These are phyloP conservation scores for Akebia trifoliata DNA, from an alignment of 164 flowering plant species.

Conservation along the genomic window DNA sequence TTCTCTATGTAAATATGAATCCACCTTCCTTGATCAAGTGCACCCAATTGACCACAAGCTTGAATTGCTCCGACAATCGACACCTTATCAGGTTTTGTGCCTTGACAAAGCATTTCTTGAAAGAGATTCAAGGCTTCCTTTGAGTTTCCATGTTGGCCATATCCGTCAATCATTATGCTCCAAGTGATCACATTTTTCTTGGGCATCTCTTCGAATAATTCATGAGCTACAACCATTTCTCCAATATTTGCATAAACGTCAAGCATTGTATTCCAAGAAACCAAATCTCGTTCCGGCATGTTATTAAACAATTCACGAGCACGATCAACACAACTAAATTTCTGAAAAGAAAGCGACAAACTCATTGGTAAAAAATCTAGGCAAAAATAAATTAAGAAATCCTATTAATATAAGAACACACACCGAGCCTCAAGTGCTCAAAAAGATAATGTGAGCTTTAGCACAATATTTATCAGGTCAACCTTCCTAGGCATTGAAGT, in stretches of 20 bases:
- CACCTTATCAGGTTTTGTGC: conserved; percentile 27
- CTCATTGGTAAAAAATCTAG: not conserved
- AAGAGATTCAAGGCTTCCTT: conserved; percentile 31
- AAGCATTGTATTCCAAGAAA: conserved; percentile 41
- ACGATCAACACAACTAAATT: conserved; percentile 20
- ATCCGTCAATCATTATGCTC: conserved; percentile 41
- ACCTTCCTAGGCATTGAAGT: no score
- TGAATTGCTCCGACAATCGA: conserved; percentile 22
- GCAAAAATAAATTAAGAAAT: not conserved
- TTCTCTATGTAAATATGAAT: conserved; percentile 29
- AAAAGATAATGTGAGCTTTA: no score
- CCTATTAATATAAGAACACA: not conserved
- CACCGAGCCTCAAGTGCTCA: no score
- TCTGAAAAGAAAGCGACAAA: conserved; percentile 15
- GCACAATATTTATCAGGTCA: no score
- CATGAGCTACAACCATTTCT: conserved; percentile 27
- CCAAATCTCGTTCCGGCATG: conserved; percentile 31
- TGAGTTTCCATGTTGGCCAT: conserved; percentile 24
- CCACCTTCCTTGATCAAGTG: conserved; percentile 40
- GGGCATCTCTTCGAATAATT: conserved; percentile 29
- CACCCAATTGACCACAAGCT: conserved; percentile 37
- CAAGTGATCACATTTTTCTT: conserved; percentile 31
- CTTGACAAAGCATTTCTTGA: conserved; percentile 28
- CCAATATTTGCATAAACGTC: conserved; percentile 26
- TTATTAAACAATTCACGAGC: conserved; percentile 29